These are phyloP conservation scores for Mycena olivaceomarginata DNA, from an alignment of 768 basidiomycete genomes.

Conservation along the genomic window DNA sequence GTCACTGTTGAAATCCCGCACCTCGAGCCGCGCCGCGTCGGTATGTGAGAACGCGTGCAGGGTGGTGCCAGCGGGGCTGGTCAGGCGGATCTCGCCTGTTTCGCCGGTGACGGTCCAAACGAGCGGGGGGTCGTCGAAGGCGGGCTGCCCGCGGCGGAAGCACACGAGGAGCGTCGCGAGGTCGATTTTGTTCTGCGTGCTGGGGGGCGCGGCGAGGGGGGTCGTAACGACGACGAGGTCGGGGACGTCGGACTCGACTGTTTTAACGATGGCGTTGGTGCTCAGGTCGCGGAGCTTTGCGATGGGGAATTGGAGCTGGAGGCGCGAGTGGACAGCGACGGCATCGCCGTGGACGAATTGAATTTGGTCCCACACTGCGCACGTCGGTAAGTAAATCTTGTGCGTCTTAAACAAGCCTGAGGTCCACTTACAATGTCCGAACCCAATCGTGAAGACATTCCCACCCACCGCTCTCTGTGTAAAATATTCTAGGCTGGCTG, in stretches of 20 bases:
- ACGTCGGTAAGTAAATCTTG: constrained; percentile 31
- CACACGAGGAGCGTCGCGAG: constrained; percentile 37
- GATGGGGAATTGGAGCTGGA: constrained; percentile 35
- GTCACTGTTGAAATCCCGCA: background rate
- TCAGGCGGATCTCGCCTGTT: constrained; percentile 37
- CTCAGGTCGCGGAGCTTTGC: constrained; percentile 37
- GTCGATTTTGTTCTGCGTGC: constrained; percentile 11
- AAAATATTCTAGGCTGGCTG: constrained; percentile 33
- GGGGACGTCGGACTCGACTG: constrained; percentile 31
- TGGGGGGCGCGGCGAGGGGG: constrained; percentile 24
- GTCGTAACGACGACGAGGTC: constrained; percentile 45
- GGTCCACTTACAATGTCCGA: constrained; percentile 30
- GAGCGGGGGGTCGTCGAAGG: constrained; percentile 21
- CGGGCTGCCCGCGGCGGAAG: constrained; percentile 36
- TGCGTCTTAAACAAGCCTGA: constrained; percentile 26
- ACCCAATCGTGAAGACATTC: constrained; percentile 30
- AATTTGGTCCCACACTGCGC: constrained; percentile 36
- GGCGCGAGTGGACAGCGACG: background rate
- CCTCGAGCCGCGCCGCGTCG: background rate
- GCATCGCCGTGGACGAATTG: constrained; percentile 44
- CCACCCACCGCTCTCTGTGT: constrained; percentile 25
- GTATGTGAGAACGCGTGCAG: background rate
- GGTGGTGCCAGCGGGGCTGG: background rate
- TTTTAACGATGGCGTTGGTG: constrained; percentile 35
- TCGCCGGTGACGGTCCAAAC: constrained; percentile 43